Base-by-base conservation (phyloP, 371 early-diverging fungal genomes). In the Neoconidiobolus thromboides region DNA sequence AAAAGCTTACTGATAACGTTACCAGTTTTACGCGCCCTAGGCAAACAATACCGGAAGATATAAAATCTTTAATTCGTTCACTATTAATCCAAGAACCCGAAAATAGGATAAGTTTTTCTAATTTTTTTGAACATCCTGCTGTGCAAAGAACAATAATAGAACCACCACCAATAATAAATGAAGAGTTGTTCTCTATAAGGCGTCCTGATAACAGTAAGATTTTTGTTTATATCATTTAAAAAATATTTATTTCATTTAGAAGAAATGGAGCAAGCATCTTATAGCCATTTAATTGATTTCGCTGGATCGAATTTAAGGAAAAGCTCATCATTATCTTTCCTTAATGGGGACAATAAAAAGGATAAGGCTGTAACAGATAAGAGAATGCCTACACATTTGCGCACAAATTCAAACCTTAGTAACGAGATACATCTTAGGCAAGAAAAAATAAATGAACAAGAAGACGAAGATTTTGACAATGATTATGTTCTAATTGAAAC, bases 401-500 rank as follows among this genome's bases (percentile, higher is more conserved):
- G 26, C 26, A 26, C 26, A 26, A 26, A 26, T 26, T 26, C 26
- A 26, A 26, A 26, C 26, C 26, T 26, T 26, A 26, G 26, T 26
- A 26, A 26, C 26, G 26, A 26, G 26, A 26, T 26, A 26, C 26
- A 26, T 26, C 26, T 26, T 26, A 26, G 26, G 26, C 26, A 26
- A 26, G 26, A 26, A 26, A 26, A 26, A 40, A 5, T 40, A 12
- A 55, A 36, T 5, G 37, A 37, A 3, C 7, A 7, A 5, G 38
- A 55, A 2, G 55, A 55, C 1, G 55, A 55, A 10, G 42, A n/a
- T 10, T 55, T n/a, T 6, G 81, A 78, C 48, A 76, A 78, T 54
- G 89, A 91, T 60, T 93, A 90, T 65, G 90, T 93, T 10, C 80
- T 93, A 0, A 73, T 93, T 9, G 90, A 91, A 54, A 90, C 93